phyloP scores from a whole-genome alignment of 371 early-diverging fungal genomes.

The Choanephora cucurbitarum region DNA sequence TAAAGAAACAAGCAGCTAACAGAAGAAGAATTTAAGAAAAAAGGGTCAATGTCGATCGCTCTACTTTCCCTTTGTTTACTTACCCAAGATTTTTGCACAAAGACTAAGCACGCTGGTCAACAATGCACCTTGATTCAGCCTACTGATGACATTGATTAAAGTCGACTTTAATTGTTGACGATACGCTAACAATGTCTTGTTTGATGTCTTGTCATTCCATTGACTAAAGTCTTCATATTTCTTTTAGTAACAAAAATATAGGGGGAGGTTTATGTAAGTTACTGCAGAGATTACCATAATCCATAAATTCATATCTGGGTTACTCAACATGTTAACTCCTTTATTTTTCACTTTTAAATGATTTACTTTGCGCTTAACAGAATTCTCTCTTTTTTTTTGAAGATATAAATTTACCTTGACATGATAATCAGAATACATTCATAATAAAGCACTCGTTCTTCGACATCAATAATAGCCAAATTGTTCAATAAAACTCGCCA shows the following conservation, averaged over 20 bases:
- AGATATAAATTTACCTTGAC: constrained; percentile 30
- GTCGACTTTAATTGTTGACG: constrained; percentile 21
- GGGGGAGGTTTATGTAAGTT: neutral
- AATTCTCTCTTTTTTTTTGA: constrained; percentile 1
- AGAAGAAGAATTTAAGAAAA: neutral
- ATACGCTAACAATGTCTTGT: constrained; percentile 19
- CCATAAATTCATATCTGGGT: constrained; percentile 48
- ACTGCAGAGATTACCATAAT: constrained; percentile 53
- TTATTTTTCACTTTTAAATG: too few relatives aligned
- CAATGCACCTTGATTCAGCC: constrained; percentile 44
- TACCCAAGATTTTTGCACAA: constrained; percentile 53
- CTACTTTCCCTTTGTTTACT: neutral
- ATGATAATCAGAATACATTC: constrained; percentile 48
- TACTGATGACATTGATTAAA: constrained; percentile 48
- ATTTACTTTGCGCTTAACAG: too few relatives aligned
- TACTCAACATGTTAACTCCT: constrained; percentile 2
- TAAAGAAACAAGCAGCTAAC: constrained; percentile 57
- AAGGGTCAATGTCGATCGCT: neutral
- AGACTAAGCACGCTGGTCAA: constrained; percentile 56
- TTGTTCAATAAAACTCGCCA: constrained; percentile 38
- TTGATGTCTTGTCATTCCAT: constrained; percentile 4
- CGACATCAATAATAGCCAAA: constrained; percentile 29
- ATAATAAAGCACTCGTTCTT: constrained; percentile 44
- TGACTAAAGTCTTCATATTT: constrained; percentile 17
- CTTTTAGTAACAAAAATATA: neutral